Evolutionary conservation across 2,329 filamentous ascomycete genomes (phyloP).

Genomic region (Fusarium nisikadoi): DNA sequence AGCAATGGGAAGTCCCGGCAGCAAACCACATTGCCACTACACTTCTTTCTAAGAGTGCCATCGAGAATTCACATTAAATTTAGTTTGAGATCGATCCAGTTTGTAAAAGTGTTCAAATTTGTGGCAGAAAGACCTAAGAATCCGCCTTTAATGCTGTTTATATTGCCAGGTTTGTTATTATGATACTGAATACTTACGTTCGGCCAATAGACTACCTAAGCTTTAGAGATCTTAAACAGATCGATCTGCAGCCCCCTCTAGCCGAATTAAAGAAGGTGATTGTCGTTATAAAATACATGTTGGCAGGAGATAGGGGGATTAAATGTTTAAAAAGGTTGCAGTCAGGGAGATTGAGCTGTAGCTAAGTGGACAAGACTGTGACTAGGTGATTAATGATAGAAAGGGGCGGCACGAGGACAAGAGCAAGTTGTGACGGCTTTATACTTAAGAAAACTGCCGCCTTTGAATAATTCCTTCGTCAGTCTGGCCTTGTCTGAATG

Average conservation of each 20-base stretch:
- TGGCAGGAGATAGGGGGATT: fast-evolving
- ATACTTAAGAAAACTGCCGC: not conserved
- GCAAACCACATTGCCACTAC: not conserved
- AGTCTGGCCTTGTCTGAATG: not conserved
- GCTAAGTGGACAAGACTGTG: not conserved
- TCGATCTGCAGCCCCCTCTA: not conserved
- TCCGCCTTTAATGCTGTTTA: not conserved
- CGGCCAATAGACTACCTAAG: not conserved
- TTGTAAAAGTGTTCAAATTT: fast-evolving
- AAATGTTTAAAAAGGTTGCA: not conserved
- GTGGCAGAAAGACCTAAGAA: not conserved
- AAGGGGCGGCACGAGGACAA: not conserved
- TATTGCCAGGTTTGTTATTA: not conserved
- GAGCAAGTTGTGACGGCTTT: not conserved
- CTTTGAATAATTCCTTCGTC: not conserved
- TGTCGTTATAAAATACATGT: not conserved
- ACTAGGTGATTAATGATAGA: not conserved
- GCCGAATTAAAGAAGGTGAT: not conserved
- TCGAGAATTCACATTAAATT: not conserved
- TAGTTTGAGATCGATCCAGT: not conserved
- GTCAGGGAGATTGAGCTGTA: not conserved
- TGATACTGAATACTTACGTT: not conserved
- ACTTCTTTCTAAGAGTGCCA: not conserved
- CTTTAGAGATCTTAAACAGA: not conserved
- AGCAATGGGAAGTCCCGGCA: not conserved